Conservation (phyloP, 2,329 filamentous ascomycete species). For the Ophiosphaerella narmari region DNA sequence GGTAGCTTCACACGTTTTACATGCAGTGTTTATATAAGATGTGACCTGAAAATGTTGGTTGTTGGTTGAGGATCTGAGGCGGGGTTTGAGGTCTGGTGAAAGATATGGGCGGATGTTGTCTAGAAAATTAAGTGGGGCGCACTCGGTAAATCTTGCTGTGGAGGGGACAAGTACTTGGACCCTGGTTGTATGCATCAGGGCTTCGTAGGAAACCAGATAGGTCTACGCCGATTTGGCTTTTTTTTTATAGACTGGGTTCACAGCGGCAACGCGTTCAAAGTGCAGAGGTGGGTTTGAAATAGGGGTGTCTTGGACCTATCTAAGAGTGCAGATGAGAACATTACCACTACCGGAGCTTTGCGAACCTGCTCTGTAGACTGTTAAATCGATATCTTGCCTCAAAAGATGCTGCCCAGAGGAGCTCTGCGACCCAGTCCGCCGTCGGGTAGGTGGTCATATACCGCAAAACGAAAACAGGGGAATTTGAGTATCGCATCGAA, state of each 20-base stretch:
- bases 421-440: conserved; percentile 27
- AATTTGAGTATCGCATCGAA: conserved; percentile 42
- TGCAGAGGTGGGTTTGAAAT: conserved; percentile 20
- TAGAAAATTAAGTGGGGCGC: conserved; percentile 15
- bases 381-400: conserved; percentile 27
- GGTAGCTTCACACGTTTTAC: background rate
- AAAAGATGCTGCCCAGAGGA: conserved; percentile 24
- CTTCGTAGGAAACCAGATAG: too few relatives aligned
- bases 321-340: conserved; percentile 36
- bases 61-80: background rate
- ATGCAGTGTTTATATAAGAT: background rate
- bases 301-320: conserved; percentile 35
- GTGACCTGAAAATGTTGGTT: background rate
- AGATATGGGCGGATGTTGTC: background rate
- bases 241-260: too few relatives aligned
- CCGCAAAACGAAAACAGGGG: conserved; percentile 40
- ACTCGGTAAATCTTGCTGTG: conserved; percentile 2
- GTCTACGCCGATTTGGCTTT: too few relatives aligned
- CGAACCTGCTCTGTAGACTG: conserved; percentile 21
- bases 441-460: conserved; percentile 30
- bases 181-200: background rate
- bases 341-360: conserved; percentile 21
- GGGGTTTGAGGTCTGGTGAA: background rate
- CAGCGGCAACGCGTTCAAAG: background rate
- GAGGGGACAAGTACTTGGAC: conserved; percentile 12